phyloP scores from a whole-genome alignment of 345 rosid species.

The Arabis alpina region DNA sequence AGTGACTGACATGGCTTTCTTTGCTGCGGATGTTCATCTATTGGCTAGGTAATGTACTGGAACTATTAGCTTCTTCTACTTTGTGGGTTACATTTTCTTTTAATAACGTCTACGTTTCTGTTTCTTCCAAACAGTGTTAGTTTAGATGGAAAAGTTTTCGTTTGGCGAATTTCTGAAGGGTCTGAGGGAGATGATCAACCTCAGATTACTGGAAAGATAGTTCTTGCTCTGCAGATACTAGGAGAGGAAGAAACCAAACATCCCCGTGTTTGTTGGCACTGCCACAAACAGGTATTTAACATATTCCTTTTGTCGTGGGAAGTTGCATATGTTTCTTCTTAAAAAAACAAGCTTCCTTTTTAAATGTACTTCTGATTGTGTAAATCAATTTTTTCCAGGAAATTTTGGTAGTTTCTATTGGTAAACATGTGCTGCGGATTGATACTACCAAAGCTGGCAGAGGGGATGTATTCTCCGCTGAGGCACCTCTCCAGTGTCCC shows the following conservation, averaged over 20 bases:
- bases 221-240: constrained; percentile 67
- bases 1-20: constrained; percentile 92
- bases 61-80: constrained; percentile 9
- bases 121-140: constrained; percentile 61
- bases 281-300: constrained; percentile 88
- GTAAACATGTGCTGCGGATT: constrained; percentile 70
- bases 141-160: constrained; percentile 72
- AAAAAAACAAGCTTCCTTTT: not conserved
- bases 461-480: constrained; percentile 62
- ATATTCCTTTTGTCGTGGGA: constrained; percentile 20
- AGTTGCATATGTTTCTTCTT: constrained; percentile 17
- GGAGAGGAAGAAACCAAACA: constrained; percentile 59
- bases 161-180: constrained; percentile 83
- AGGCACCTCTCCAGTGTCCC: constrained; percentile 75
- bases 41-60: constrained; percentile 72
- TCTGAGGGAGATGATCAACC: constrained; percentile 74
- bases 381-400: constrained; percentile 56
- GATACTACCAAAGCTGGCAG: constrained; percentile 77
- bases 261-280: constrained; percentile 95
- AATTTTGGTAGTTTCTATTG: constrained; percentile 76
- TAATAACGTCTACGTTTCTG: constrained; percentile 21
- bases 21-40: constrained; percentile 89
- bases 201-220: constrained; percentile 65
- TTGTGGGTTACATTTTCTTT: constrained; percentile 7
- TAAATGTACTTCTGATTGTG: constrained; percentile 23